These are phyloP conservation scores for Euphorbia peplus DNA, from an alignment of 345 rosid species.

Conservation along the genomic window DNA sequence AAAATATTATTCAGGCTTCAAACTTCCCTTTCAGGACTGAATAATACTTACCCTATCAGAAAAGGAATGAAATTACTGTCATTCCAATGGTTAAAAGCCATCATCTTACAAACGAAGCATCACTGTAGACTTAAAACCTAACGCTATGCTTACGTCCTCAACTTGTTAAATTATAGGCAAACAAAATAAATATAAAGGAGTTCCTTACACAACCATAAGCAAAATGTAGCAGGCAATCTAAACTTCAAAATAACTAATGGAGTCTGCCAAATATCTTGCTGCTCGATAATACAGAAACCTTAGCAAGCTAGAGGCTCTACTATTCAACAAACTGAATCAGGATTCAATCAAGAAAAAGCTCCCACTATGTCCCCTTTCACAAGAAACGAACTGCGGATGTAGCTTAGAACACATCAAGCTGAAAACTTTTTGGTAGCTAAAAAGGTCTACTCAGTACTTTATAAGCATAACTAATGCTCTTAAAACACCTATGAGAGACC, in stretches of 20 bases:
- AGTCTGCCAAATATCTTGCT: too few species aligned
- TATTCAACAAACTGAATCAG: too few species aligned
- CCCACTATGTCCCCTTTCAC: too few species aligned
- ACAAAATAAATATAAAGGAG: not conserved
- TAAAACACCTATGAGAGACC: not conserved
- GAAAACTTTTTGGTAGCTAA: not conserved
- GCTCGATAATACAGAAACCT: too few species aligned
- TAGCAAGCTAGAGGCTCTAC: too few species aligned
- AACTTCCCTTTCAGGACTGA: not conserved
- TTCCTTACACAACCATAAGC: not conserved
- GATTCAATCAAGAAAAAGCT: too few species aligned
- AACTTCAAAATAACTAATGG: too few species aligned
- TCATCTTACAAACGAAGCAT: constrained; percentile 1
- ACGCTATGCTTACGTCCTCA: not conserved
- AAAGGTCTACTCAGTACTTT: not conserved
- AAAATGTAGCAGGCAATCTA: not conserved
- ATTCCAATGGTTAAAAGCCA: not conserved
- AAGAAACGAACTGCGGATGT: too few species aligned
- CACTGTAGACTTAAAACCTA: constrained; percentile 2
- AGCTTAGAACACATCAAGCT: not conserved
- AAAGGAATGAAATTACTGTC: not conserved
- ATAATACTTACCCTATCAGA: not conserved
- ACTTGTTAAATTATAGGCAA: not conserved
- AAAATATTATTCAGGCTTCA: too few species aligned
- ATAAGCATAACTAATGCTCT: not conserved